Conservation (phyloP, 140 eudicot species). For the Ambrosia hybrid region DNA sequence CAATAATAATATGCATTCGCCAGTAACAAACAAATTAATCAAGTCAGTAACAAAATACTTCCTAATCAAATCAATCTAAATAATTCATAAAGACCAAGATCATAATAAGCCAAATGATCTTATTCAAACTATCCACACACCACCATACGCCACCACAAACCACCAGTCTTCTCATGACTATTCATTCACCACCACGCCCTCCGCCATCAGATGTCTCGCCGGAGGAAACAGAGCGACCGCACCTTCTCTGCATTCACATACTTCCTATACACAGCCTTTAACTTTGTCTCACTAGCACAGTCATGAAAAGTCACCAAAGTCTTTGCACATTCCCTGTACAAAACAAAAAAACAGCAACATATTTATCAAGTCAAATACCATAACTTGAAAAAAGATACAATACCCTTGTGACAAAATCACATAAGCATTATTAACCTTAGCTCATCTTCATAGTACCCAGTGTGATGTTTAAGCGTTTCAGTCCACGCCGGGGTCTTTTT, state of each 20-base stretch:
- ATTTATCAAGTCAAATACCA: neutral
- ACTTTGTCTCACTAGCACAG: constrained; percentile 55
- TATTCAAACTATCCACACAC: constrained; percentile 13
- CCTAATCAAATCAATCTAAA: neutral
- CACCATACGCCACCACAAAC: neutral
- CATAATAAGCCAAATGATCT: constrained; percentile 34
- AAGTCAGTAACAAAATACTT: constrained; percentile 11
- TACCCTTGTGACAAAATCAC: constrained; percentile 8
- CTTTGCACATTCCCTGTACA: constrained; percentile 74
- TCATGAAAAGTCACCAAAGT: constrained; percentile 57
- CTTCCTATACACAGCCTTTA: constrained; percentile 65
- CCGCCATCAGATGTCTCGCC: constrained; percentile 48
- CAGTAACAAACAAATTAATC: neutral
- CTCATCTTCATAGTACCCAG: constrained; percentile 66
- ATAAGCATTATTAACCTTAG: constrained; percentile 38
- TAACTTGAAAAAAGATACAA: neutral
- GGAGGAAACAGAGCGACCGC: constrained; percentile 79
- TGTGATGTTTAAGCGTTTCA: constrained; percentile 70
- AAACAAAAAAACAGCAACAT: neutral
- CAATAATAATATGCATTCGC: neutral
- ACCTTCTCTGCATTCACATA: constrained; percentile 55
- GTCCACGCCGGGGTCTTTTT: constrained; percentile 69
- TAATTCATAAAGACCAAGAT: neutral
- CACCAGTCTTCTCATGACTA: neutral
- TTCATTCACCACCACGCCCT: constrained; percentile 10